These are phyloP conservation scores for Hypoxylon crocopeplum DNA, from an alignment of 495 filamentous ascomycete genomes.

Conservation along the genomic window DNA sequence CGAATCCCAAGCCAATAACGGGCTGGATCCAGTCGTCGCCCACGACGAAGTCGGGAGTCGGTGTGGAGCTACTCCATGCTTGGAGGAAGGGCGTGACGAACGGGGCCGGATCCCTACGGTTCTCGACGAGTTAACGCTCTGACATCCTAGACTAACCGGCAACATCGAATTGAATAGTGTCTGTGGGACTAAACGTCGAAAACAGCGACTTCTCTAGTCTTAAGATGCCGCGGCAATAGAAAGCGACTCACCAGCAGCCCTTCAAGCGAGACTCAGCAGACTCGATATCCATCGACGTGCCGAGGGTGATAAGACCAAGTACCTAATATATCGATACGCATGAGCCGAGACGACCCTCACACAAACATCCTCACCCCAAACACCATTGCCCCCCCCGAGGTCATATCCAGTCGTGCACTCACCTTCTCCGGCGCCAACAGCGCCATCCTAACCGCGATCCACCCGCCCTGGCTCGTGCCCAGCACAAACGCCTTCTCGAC, in stretches of 20 bases:
- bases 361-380: background rate
- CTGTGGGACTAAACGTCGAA: no score
- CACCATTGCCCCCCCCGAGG: slow-evolving; percentile 32
- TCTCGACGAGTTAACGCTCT: background rate
- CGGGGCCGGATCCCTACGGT: slow-evolving; percentile 49
- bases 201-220: background rate
- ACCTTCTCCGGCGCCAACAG: slow-evolving; percentile 63
- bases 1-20: slow-evolving; percentile 64
- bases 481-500: slow-evolving; percentile 63
- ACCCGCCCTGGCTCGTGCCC: slow-evolving; percentile 70
- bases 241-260: slow-evolving; percentile 58
- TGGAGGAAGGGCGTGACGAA: slow-evolving; percentile 52
- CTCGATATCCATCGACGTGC: slow-evolving; percentile 69
- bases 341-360: background rate
- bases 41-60: slow-evolving; percentile 61
- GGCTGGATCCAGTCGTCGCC: slow-evolving; percentile 62
- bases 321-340: slow-evolving; percentile 50
- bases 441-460: slow-evolving; percentile 66
- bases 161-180: no score
- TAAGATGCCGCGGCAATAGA: background rate
- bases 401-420: slow-evolving; percentile 6
- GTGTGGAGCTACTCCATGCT: slow-evolving; percentile 51
- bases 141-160: background rate
- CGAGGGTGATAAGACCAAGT: slow-evolving; percentile 64
- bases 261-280: slow-evolving; percentile 58